Evolutionary conservation across 106 monocot genomes (phyloP), one percentile per base, ranked within the genome.

Genomic region (Dendrobium huoshanense): DNA sequence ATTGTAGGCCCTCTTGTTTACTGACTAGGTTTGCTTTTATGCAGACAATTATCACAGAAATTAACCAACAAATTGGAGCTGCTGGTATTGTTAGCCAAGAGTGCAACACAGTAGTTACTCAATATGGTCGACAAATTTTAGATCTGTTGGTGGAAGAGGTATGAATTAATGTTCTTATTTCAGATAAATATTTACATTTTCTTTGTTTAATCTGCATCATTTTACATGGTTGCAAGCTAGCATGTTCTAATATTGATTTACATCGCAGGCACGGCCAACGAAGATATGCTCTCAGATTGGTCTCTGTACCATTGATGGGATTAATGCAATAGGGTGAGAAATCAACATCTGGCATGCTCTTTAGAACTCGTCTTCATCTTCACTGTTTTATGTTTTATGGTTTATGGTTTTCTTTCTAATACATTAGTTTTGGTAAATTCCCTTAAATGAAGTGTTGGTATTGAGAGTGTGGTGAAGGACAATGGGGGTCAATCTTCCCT

Each of bases 51-150:
- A 79, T 98, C 74, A 72, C 91, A 75, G 91, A 98, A 83, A 91
- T 98, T 33, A 98, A 98, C 79, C 89, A 88, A 55, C 87, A 91
- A 58, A 95, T 98, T 77, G 98, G 98, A 81, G 94, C 91, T 80
- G 65, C 85, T 83, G 98, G 94, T 42, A 80, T 90, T 70, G 91
- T 90, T 79, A 95, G 92, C 84, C 85, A 95, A 81, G 88, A 98
- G n/a, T 98, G 98, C 88, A 95, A 95, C 75, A 24, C 87, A 41
- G 79, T 95, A 16, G 87, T 95, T 81, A 83, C 84, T 73, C 84
- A 98, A 80, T 92, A 95, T 84, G 98, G 98, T 44, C 49, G 89
- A 79, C 78, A 87, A 75, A 98, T 98, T 45, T 51, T 94, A 70
- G 86, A 89, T 55, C n/a, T 91, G 78, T 65, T 98, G 40, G 4